phyloP scores from a whole-genome alignment of 768 basidiomycete genomes.

The Collybia sordida region DNA sequence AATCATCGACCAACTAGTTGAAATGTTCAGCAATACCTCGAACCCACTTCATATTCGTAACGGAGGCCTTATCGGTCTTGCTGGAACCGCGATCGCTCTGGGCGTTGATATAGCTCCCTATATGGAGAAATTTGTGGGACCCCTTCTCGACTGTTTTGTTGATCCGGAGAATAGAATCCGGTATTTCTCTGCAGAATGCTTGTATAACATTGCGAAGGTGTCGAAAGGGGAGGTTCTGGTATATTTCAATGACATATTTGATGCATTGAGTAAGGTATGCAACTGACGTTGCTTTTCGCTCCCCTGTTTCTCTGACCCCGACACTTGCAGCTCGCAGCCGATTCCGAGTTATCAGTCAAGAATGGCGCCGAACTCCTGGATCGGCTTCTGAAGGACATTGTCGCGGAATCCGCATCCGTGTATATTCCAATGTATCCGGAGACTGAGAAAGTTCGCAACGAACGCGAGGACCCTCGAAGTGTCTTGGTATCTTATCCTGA shows the following conservation, averaged over 20 bases:
- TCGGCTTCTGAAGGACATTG: slow-evolving; percentile 96
- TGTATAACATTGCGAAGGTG: slow-evolving; percentile 98
- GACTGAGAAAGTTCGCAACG: slow-evolving; percentile 66
- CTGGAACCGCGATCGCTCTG: slow-evolving; percentile 95
- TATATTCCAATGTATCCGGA: slow-evolving; percentile 90
- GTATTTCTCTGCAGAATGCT: slow-evolving; percentile 96
- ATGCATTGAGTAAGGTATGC: slow-evolving; percentile 91
- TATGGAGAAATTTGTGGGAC: slow-evolving; percentile 90
- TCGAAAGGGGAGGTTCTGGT: slow-evolving; percentile 96
- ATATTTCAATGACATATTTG: slow-evolving; percentile 98
- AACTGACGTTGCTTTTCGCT: background rate
- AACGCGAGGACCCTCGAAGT: slow-evolving; percentile 52
- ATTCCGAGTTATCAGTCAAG: slow-evolving; percentile 94
- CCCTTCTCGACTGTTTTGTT: slow-evolving; percentile 87
- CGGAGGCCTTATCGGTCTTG: slow-evolving; percentile 94
- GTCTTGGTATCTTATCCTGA: slow-evolving; percentile 70
- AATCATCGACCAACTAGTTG: slow-evolving; percentile 93
- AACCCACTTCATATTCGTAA: slow-evolving; percentile 90
- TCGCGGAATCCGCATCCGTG: slow-evolving; percentile 92
- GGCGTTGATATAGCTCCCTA: slow-evolving; percentile 92
- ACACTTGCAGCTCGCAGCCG: slow-evolving; percentile 78
- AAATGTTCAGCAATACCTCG: slow-evolving; percentile 83
- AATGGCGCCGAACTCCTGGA: slow-evolving; percentile 97
- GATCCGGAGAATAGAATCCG: slow-evolving; percentile 94
- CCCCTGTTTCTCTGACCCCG: slow-evolving; percentile 5